These are phyloP conservation scores for Echinosphaeria canescens DNA, from an alignment of 2,329 filamentous ascomycete genomes.

Conservation along the genomic window DNA sequence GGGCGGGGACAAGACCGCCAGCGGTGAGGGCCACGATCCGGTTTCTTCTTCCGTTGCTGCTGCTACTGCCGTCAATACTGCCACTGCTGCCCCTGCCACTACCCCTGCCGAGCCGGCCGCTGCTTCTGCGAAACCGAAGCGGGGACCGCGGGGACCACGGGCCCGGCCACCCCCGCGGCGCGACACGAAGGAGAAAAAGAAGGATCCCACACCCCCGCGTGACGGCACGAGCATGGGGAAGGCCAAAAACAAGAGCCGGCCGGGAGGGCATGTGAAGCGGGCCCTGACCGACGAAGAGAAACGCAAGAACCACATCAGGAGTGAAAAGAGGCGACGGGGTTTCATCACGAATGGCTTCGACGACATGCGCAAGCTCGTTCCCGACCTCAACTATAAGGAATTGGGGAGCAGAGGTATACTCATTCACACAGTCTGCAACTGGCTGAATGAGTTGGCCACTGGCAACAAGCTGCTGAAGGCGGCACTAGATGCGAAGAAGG, in stretches of 20 bases:
- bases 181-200: not conserved
- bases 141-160: not conserved
- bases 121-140: not conserved
- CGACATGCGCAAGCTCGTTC: slow-evolving; percentile 56
- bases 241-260: too few species aligned
- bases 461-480: slow-evolving; percentile 40
- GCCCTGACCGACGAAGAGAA: slow-evolving; percentile 63
- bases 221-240: slow-evolving; percentile 15
- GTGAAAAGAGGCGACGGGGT: slow-evolving; percentile 69
- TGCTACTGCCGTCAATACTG: too few species aligned
- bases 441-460: slow-evolving; percentile 48
- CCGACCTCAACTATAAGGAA: slow-evolving; percentile 48
- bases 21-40: too few species aligned
- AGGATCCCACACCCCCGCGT: not conserved
- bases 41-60: too few species aligned
- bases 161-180: too few species aligned
- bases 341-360: slow-evolving; percentile 69
- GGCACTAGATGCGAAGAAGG: too few species aligned
- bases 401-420: slow-evolving; percentile 72
- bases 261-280: too few species aligned
- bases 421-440: slow-evolving; percentile 46
- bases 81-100: too few species aligned
- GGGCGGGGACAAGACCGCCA: too few species aligned
- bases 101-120: too few species aligned
- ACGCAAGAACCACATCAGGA: slow-evolving; percentile 67